Evolutionary conservation across 805 yeast genomes (phyloP).

Genomic region (Spathaspora passalidarum): DNA sequence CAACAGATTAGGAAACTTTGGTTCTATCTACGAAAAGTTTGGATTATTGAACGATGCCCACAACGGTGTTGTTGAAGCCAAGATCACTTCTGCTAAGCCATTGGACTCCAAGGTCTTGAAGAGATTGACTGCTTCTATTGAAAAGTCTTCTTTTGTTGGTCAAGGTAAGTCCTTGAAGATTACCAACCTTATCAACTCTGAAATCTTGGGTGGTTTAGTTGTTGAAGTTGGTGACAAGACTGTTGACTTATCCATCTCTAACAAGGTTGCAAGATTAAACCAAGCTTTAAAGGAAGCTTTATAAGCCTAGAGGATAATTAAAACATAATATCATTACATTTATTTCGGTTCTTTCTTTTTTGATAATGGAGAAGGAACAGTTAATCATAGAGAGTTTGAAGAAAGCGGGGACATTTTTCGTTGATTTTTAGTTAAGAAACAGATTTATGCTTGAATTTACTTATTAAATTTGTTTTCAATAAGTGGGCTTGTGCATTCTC

Average conservation of each 20-base stretch:
- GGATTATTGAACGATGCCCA: slow-evolving; percentile 79
- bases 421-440: no score
- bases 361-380: neutral
- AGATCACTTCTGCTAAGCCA: slow-evolving; percentile 82
- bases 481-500: no score
- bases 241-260: slow-evolving; percentile 84
- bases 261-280: slow-evolving; percentile 87
- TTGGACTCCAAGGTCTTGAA: slow-evolving; percentile 77
- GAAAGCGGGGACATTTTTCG: neutral
- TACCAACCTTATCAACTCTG: slow-evolving; percentile 80
- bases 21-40: slow-evolving; percentile 66
- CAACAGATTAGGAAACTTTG: slow-evolving; percentile 80
- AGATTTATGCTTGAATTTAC: no score
- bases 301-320: slow-evolving; percentile 42
- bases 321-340: slow-evolving; percentile 1
- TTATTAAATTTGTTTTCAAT: no score
- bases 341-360: neutral
- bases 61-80: slow-evolving; percentile 90
- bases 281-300: slow-evolving; percentile 81
- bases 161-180: slow-evolving; percentile 81
- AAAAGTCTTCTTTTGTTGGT: slow-evolving; percentile 79
- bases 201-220: slow-evolving; percentile 90
- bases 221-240: slow-evolving; percentile 97
- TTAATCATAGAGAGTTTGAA: neutral
- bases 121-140: slow-evolving; percentile 75